Percentiles rank a stretch among this genome's conserved stretches.
phyloP scores from a whole-genome alignment of 2,329 filamentous ascomycete species.

The Fusarium austroafricanum region DNA sequence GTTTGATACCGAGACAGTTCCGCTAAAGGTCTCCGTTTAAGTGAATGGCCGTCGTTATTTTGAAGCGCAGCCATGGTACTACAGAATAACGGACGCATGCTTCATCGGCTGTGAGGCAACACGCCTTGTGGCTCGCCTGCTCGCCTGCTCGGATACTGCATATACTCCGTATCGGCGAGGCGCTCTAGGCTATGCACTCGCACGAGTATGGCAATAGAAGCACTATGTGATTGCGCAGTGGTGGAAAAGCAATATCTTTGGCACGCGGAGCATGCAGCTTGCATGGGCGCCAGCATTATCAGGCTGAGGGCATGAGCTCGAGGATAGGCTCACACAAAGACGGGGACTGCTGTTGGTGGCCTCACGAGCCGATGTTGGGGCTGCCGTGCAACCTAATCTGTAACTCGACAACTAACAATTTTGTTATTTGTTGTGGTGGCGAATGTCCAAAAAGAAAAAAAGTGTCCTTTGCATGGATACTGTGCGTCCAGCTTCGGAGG shows the following conservation, averaged over 20 bases:
- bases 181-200: conserved; percentile 28
- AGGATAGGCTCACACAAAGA: conserved; percentile 6
- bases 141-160: conserved; percentile 1
- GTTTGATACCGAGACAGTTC: background rate
- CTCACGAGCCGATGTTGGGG: conserved; percentile 26
- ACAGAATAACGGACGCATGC: conserved; percentile 11
- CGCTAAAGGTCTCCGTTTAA: background rate
- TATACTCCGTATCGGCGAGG: conserved; percentile 19
- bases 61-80: background rate
- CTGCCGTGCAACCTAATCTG: conserved; percentile 18
- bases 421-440: conserved; percentile 1
- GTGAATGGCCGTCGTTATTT: background rate
- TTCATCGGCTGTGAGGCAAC: conserved; percentile 1
- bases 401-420: conserved; percentile 10
- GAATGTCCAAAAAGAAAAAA: background rate
- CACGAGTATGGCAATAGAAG: conserved; percentile 6
- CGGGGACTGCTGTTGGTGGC: conserved; percentile 24
- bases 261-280: conserved; percentile 33
- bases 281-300: conserved; percentile 22
- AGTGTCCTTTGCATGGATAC: background rate
- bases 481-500: background rate
- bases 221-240: conserved; percentile 13
- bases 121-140: background rate
- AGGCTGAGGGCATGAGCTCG: conserved; percentile 11
- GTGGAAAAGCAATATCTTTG: conserved; percentile 18